These are phyloP conservation scores for Hansenula sp. DNA, from an alignment of 1,139 yeast genomes.

Conservation along the genomic window DNA sequence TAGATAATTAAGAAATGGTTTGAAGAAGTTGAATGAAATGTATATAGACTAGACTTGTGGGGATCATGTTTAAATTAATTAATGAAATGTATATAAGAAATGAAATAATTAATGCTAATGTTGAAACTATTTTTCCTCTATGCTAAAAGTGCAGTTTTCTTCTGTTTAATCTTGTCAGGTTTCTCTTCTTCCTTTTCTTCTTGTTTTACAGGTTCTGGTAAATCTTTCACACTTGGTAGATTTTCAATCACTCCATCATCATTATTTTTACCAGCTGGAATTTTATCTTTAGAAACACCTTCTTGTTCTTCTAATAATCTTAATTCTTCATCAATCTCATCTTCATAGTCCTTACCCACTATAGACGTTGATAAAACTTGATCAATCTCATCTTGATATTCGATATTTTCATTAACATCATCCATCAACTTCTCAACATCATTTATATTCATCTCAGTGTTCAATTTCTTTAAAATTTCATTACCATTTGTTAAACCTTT, in stretches of 20 bases:
- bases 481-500: conserved; percentile 81
- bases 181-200: conserved; percentile 3
- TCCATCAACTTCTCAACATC: conserved; percentile 82
- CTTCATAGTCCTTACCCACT: conserved; percentile 42
- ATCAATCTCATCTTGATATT: conserved; percentile 68
- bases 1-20: conserved; percentile 32
- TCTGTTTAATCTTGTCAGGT: conserved; percentile 2
- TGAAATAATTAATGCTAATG: background rate
- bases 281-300: background rate
- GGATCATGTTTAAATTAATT: background rate
- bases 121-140: conserved; percentile 1
- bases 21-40: background rate
- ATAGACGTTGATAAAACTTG: conserved; percentile 43
- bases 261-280: conserved; percentile 1
- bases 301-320: conserved; percentile 37
- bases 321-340: conserved; percentile 55
- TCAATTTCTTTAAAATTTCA: conserved; percentile 65
- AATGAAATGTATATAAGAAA: conserved; percentile 2
- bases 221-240: conserved; percentile 14
- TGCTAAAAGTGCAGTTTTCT: conserved; percentile 16
- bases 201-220: conserved; percentile 13
- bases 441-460: conserved; percentile 73
- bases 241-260: conserved; percentile 3
- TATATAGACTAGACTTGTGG: too few relatives aligned
- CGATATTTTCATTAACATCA: conserved; percentile 76